Percentiles rank a stretch among this genome's conserved stretches.
phyloP scores from a whole-genome alignment of 352 stramenopile genomes.

The Phytophthora sp. region DNA sequence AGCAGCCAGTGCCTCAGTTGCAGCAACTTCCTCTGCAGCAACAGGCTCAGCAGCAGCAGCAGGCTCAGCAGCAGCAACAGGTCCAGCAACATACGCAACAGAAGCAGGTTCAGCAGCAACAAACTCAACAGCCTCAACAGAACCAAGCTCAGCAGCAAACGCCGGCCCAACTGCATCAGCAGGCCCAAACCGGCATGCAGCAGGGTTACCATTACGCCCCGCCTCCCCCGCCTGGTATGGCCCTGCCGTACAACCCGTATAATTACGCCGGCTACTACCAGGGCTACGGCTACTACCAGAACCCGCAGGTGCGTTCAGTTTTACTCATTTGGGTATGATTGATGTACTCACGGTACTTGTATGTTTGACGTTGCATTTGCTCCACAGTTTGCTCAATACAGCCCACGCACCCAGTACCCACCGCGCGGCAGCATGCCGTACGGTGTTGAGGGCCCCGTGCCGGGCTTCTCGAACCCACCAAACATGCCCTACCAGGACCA shows the following conservation, averaged over 20 bases:
- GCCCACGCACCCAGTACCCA: constrained; percentile 84
- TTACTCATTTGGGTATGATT: neutral
- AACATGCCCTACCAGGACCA: constrained; percentile 89
- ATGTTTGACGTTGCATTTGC: constrained; percentile 15
- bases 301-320: constrained; percentile 63
- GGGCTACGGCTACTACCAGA: constrained; percentile 89
- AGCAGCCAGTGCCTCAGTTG: constrained; percentile 48
- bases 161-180: constrained; percentile 65
- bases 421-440: constrained; percentile 86
- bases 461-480: constrained; percentile 79
- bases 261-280: constrained; percentile 89
- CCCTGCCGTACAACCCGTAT: constrained; percentile 89
- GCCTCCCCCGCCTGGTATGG: constrained; percentile 85
- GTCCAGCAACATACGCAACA: constrained; percentile 49
- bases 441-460: constrained; percentile 79
- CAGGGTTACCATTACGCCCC: constrained; percentile 88
- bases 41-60: constrained; percentile 40
- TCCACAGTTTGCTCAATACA: constrained; percentile 85
- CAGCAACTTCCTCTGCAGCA: constrained; percentile 51
- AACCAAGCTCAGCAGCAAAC: constrained; percentile 56
- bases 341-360: constrained; percentile 7
- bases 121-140: constrained; percentile 47
- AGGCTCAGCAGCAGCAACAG: constrained; percentile 32
- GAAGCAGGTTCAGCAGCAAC: constrained; percentile 54
- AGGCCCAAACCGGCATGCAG: constrained; percentile 51